Percentiles rank a stretch among this genome's conserved stretches.
Evolutionary conservation across 1,284 basidiomycete species (phyloP).

Genomic region (Ustilago esculenta): DNA sequence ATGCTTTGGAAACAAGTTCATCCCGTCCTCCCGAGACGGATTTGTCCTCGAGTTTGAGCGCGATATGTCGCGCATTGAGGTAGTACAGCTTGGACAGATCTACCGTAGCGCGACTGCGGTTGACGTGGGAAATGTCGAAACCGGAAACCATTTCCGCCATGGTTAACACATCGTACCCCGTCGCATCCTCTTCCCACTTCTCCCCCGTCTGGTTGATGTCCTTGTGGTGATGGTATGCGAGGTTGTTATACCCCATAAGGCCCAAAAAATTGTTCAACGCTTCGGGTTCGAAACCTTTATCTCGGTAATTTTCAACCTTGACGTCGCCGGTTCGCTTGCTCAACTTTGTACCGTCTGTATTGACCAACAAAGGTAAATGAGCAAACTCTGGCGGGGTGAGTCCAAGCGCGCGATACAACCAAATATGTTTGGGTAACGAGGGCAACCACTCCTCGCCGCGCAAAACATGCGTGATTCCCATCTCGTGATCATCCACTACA

Average conservation of each 20-base stretch:
- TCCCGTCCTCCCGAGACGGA: constrained; percentile 9
- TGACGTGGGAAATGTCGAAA: constrained; percentile 57
- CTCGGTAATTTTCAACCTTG: constrained; percentile 83
- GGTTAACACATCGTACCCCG: constrained; percentile 49
- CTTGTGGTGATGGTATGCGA: constrained; percentile 19
- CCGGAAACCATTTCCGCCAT: constrained; percentile 51
- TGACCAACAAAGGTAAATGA: constrained; percentile 89
- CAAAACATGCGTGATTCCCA: constrained; percentile 94
- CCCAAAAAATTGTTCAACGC: constrained; percentile 93
- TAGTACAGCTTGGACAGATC: constrained; percentile 58
- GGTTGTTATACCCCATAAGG: constrained; percentile 82
- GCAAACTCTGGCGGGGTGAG: constrained; percentile 82
- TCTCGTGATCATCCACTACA: constrained; percentile 93
- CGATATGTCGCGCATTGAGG: constrained; percentile 56
- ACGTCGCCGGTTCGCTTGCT: constrained; percentile 93
- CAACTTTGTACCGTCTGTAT: constrained; percentile 91
- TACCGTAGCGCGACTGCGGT: constrained; percentile 55
- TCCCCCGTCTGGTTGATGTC: not conserved
- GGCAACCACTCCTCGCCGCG: constrained; percentile 99
- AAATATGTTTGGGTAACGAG: constrained; percentile 90
- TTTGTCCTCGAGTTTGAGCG: constrained; percentile 45
- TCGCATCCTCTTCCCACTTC: constrained; percentile 9
- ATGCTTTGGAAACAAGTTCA: constrained; percentile 20
- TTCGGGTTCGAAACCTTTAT: constrained; percentile 85
- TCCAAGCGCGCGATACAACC: constrained; percentile 83